A percentile compares a stretch with the other conserved stretches of the same genome.
Evolutionary conservation across 2,329 filamentous ascomycete genomes (phyloP).

Genomic region (Aspergillus sp.): DNA sequence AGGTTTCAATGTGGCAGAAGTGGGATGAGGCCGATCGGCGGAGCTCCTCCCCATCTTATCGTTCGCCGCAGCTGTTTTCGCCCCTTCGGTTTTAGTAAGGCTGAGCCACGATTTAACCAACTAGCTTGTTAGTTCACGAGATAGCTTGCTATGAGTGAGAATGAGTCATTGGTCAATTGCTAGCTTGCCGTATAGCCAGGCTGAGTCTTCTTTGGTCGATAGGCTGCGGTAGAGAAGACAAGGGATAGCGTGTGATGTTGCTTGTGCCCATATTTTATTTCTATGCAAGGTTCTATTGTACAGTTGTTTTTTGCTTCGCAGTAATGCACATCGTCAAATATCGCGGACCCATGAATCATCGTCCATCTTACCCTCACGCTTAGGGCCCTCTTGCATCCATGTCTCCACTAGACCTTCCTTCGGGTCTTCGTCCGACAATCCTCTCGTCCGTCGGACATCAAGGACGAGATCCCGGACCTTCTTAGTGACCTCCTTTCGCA

Average conservation of each 20-base stretch:
- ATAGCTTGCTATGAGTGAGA: too few relatives aligned
- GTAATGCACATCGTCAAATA: conserved; percentile 39
- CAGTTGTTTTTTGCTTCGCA: not conserved
- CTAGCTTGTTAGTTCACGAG: too few relatives aligned
- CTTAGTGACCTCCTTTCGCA: conserved; percentile 78
- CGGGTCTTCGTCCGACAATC: conserved; percentile 78
- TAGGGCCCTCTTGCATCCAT: conserved; percentile 64
- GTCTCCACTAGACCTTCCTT: conserved; percentile 77
- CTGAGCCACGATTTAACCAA: too few relatives aligned
- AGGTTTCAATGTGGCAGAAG: conserved; percentile 8
- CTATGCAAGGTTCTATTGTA: conserved; percentile 14
- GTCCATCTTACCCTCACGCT: conserved; percentile 58
- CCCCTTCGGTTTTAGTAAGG: too few relatives aligned
- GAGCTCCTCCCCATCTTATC: conserved; percentile 3
- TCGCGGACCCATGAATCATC: conserved; percentile 65
- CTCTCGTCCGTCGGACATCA: conserved; percentile 70
- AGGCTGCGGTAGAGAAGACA: not conserved
- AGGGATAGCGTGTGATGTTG: not conserved
- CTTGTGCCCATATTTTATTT: conserved; percentile 7
- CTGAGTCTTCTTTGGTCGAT: too few relatives aligned
- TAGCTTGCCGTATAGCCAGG: too few relatives aligned
- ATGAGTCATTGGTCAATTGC: not conserved
- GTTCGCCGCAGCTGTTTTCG: not conserved
- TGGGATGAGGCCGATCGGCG: conserved; percentile 4
- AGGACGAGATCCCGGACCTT: conserved; percentile 78